Evolutionary conservation across 768 basidiomycete species (phyloP).

Genomic region (Hysterangium stoloniferum): DNA sequence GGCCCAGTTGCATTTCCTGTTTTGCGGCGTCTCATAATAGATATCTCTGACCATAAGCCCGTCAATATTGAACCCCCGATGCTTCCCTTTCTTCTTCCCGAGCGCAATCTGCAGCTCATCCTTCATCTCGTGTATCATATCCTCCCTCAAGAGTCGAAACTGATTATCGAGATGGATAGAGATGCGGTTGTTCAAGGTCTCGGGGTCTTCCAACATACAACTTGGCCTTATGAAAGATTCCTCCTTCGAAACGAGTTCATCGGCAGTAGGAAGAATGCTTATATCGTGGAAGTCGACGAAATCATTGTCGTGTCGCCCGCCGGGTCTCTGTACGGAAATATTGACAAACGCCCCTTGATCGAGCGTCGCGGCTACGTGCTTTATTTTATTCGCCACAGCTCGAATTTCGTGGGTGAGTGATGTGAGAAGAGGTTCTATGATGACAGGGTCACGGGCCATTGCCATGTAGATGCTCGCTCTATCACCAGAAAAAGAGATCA

Average conservation of each 20-base stretch:
- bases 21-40: constrained; percentile 16
- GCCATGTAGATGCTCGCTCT: constrained; percentile 29
- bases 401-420: constrained; percentile 23
- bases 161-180: constrained; percentile 56
- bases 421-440: constrained; percentile 20
- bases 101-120: constrained; percentile 44
- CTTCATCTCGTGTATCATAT: constrained; percentile 49
- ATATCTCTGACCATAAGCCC: constrained; percentile 31
- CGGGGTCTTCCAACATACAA: constrained; percentile 35
- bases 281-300: constrained; percentile 52
- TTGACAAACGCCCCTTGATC: constrained; percentile 17
- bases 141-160: constrained; percentile 57
- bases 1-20: constrained; percentile 18
- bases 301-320: constrained; percentile 68
- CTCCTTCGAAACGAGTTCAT: constrained; percentile 42
- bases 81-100: constrained; percentile 31
- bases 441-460: constrained; percentile 26
- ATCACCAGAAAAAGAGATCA: constrained; percentile 32
- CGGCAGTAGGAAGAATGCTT: constrained; percentile 54
- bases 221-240: constrained; percentile 43
- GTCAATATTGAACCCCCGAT: constrained; percentile 30
- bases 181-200: constrained; percentile 28
- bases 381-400: constrained; percentile 31
- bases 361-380: constrained; percentile 29
- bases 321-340: constrained; percentile 32